These are phyloP conservation scores for Phycomyces blakesleeanus DNA, from an alignment of 192 early-diverging fungal species.

Conservation along the genomic window DNA sequence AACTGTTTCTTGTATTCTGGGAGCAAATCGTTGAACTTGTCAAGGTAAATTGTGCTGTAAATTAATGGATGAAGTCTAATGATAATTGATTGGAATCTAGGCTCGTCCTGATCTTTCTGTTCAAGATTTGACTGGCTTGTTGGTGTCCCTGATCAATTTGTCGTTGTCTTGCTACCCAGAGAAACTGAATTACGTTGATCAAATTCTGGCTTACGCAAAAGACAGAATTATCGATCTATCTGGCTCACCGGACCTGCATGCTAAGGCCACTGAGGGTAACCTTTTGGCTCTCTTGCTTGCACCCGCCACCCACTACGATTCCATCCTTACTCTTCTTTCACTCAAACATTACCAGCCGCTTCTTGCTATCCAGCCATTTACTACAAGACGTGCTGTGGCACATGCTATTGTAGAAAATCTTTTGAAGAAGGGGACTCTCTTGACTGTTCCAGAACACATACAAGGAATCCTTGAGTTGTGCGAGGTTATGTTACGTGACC, in stretches of 20 bases:
- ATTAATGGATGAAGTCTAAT: too few relatives aligned
- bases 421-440: constrained; percentile 60
- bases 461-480: constrained; percentile 74
- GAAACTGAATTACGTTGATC: constrained; percentile 79
- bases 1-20: constrained; percentile 98
- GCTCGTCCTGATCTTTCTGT: constrained; percentile 87
- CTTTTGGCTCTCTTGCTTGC: constrained; percentile 77
- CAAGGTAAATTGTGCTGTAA: constrained; percentile 43
- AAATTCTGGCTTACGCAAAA: constrained; percentile 86
- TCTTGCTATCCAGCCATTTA: constrained; percentile 79
- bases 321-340: constrained; percentile 57
- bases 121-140: constrained; percentile 84
- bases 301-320: constrained; percentile 76
- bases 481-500: constrained; percentile 72
- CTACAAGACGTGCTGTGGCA: constrained; percentile 77
- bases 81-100: constrained; percentile 29
- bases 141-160: constrained; percentile 81
- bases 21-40: constrained; percentile 88
- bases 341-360: constrained; percentile 81
- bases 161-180: constrained; percentile 91
- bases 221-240: constrained; percentile 57
- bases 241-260: constrained; percentile 60
- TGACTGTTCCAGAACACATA: constrained; percentile 70
- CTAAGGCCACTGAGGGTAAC: constrained; percentile 66
- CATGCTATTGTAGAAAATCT: constrained; percentile 67